These are phyloP conservation scores for Amniculicola lignicola DNA, from an alignment of 495 filamentous ascomycete species.

Conservation along the genomic window DNA sequence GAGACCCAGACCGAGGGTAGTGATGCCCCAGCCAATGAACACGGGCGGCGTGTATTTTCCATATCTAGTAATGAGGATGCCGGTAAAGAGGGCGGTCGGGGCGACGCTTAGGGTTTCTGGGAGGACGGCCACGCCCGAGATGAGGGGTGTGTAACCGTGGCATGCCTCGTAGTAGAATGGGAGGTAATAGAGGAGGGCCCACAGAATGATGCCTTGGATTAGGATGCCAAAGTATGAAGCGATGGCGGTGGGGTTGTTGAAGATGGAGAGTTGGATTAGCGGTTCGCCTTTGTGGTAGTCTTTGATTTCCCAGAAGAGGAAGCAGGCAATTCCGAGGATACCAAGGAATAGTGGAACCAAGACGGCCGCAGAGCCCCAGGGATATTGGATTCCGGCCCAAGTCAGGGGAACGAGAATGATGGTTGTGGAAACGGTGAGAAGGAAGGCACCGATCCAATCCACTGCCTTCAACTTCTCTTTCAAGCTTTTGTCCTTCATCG, in stretches of 20 bases:
- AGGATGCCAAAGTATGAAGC: slow-evolving; percentile 48
- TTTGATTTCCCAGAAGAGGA: slow-evolving; percentile 19
- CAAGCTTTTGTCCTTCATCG: slow-evolving; percentile 8
- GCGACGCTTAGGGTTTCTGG: slow-evolving; percentile 51
- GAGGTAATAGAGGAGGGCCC: slow-evolving; percentile 57
- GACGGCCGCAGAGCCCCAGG: slow-evolving; percentile 47
- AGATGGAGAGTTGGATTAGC: slow-evolving; percentile 51
- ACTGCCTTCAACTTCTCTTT: slow-evolving; percentile 28
- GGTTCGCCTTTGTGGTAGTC: slow-evolving; percentile 39
- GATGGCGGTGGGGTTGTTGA: slow-evolving; percentile 46
- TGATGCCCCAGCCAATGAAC: slow-evolving; percentile 52
- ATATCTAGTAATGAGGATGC: slow-evolving; percentile 43
- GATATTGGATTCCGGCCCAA: slow-evolving; percentile 53
- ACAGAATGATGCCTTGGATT: slow-evolving; percentile 52
- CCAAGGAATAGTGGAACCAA: slow-evolving; percentile 40
- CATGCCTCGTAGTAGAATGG: slow-evolving; percentile 61
- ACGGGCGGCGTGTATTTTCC: slow-evolving; percentile 50
- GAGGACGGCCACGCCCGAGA: slow-evolving; percentile 54
- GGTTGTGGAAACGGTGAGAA: slow-evolving; percentile 46
- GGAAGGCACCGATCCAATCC: slow-evolving; percentile 44
- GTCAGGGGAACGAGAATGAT: slow-evolving; percentile 51
- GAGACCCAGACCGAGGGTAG: slow-evolving; percentile 47
- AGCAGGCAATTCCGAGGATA: slow-evolving; percentile 14
- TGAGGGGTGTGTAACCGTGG: slow-evolving; percentile 49
- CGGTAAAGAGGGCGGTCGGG: slow-evolving; percentile 39